phyloP scores from a whole-genome alignment of 306 rosid genomes.

The Prunus mume region DNA sequence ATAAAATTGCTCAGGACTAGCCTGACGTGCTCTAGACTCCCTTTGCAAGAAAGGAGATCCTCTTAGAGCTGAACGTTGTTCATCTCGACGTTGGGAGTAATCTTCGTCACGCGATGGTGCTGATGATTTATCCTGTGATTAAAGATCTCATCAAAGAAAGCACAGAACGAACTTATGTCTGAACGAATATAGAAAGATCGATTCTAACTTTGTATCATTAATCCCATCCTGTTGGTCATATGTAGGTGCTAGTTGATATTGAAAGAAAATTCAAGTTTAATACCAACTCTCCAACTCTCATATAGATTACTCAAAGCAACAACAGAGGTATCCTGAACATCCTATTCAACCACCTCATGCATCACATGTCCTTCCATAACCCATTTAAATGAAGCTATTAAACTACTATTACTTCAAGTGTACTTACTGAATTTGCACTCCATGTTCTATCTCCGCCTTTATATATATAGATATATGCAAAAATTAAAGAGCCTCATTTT shows the following conservation, averaged over 20 bases:
- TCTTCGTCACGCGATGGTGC: constrained; percentile 53
- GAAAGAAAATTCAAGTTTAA: neutral
- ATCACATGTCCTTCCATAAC: neutral
- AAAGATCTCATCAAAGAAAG: constrained; percentile 34
- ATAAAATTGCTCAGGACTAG: constrained; percentile 60
- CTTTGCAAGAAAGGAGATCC: constrained; percentile 65
- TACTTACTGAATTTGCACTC: neutral
- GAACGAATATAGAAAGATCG: neutral
- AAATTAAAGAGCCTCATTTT: neutral
- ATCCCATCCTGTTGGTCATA: neutral
- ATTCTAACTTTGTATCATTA: neutral
- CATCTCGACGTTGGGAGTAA: constrained; percentile 55
- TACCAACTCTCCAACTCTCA: neutral
- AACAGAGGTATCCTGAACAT: neutral
- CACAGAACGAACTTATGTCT: constrained; percentile 21
- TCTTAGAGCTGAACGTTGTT: constrained; percentile 46
- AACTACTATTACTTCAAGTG: neutral
- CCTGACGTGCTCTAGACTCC: constrained; percentile 56
- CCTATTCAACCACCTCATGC: neutral
- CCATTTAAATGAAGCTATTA: neutral
- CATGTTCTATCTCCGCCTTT: neutral
- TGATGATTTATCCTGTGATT: constrained; percentile 77
- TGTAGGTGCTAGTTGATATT: neutral
- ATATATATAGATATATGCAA: neutral
- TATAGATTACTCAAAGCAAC: neutral